Evolutionary conservation across 768 basidiomycete genomes (phyloP).

Genomic region (Trametes gibbosa): DNA sequence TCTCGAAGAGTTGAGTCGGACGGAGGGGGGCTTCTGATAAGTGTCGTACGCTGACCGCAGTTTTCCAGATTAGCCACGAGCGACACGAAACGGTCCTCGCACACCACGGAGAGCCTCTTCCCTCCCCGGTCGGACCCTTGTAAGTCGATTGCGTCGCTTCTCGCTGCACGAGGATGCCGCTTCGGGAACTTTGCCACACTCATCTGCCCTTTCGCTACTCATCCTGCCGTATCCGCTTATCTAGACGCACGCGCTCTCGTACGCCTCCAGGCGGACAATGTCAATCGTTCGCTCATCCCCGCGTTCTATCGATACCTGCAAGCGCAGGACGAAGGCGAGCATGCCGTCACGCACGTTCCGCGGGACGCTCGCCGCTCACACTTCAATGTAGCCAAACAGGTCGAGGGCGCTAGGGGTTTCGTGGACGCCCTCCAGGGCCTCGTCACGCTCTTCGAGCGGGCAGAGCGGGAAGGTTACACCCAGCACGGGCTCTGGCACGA

Average conservation of each 20-base stretch:
- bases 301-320: conserved; percentile 75
- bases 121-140: conserved; percentile 61
- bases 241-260: conserved; percentile 66
- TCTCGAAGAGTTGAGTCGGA: conserved; percentile 58
- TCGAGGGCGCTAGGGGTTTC: conserved; percentile 52
- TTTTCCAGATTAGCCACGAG: conserved; percentile 45
- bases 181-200: too few species aligned
- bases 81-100: conserved; percentile 37
- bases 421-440: conserved; percentile 48
- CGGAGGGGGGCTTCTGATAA: background rate
- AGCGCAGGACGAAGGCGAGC: conserved; percentile 48
- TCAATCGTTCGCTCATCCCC: conserved; percentile 62
- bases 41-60: background rate
- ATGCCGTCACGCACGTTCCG: background rate
- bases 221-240: background rate
- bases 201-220: background rate
- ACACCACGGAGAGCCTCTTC: conserved; percentile 41
- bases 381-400: conserved; percentile 39
- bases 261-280: conserved; percentile 65
- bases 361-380: background rate
- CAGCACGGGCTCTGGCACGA: conserved; percentile 60
- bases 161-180: background rate
- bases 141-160: conserved; percentile 28
- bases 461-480: conserved; percentile 35
- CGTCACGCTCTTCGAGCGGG: conserved; percentile 53